These are phyloP conservation scores for Thymus mandschuricus DNA, from an alignment of 257 asterid genomes.

Conservation along the genomic window DNA sequence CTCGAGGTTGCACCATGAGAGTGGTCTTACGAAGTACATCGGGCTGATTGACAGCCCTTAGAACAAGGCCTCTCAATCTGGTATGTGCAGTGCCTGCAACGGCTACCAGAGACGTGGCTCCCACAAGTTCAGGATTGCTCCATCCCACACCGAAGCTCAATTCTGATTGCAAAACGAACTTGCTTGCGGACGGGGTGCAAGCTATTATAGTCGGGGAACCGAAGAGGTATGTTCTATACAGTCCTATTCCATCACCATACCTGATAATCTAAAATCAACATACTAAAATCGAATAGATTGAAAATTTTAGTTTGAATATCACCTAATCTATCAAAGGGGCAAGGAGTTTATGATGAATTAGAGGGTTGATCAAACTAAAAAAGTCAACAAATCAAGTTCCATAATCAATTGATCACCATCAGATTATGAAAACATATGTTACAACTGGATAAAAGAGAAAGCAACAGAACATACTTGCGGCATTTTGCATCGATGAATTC, in stretches of 20 bases:
- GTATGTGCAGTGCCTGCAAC: constrained; percentile 47
- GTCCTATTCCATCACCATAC: constrained; percentile 57
- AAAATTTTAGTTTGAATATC: too few relatives aligned
- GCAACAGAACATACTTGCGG: constrained; percentile 30
- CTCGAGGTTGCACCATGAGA: constrained; percentile 53
- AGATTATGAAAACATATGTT: constrained; percentile 8
- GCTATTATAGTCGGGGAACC: constrained; percentile 58
- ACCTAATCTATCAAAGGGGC: too few relatives aligned
- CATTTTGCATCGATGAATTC: constrained; percentile 53
- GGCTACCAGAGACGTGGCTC: constrained; percentile 34
- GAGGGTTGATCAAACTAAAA: too few relatives aligned
- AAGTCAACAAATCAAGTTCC: too few relatives aligned
- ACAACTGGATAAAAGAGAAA: background rate
- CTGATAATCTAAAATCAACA: constrained; percentile 25
- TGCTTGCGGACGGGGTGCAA: constrained; percentile 44
- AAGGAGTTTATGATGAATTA: too few relatives aligned
- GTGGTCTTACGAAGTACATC: constrained; percentile 55
- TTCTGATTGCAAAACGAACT: constrained; percentile 49
- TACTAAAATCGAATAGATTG: too few relatives aligned
- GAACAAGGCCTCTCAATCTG: constrained; percentile 46
- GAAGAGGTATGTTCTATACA: constrained; percentile 56
- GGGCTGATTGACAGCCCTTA: constrained; percentile 55
- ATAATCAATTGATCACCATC: too few relatives aligned
- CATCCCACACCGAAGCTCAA: constrained; percentile 33
- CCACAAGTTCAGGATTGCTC: constrained; percentile 48